Evolutionary conservation across 495 filamentous ascomycete genomes (phyloP), one percentile per base, ranked within the genome.

Genomic region (Aspergillus asperescens): DNA sequence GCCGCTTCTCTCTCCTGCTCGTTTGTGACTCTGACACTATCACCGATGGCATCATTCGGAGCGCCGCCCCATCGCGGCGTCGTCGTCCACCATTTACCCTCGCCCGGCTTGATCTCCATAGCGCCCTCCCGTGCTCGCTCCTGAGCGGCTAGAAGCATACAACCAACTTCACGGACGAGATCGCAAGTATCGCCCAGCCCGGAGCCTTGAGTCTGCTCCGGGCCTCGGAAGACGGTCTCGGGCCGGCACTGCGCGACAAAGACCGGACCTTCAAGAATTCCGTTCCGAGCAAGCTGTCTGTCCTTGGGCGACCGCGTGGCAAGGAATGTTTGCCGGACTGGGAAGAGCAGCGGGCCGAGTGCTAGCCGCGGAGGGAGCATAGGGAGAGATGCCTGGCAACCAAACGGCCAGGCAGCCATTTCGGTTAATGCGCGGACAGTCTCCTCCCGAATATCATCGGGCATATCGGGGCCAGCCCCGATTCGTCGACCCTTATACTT

Each of bases 1-100:
- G 44, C 44, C 6, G 44, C 44, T 4, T 52, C 27, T 35, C 54
- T 63, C 13, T 57, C 61, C 8, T 67, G 65, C 22, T 57, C 56
- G 16, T 50, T 55, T 13, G 19, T 65, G 42, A 63, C 51, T 41
- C 59, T 65, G 16, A 62, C 65, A 48, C 68, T 62, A 54, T 79
- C 77, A 4, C 77, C 69, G 54, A 85, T 78, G 39, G 81, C 79
- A 16, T 84, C 83, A 46, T 84, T 82, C 31, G 79, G 67, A 9
- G 84, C 83, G 31, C 86, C 87, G 40, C 90, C 90, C 81, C 89
- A 95, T 18, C 90, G 78, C 24, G 80, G 83, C 50, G 67, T 74
- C 20, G 70, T 81, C 3, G 84, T 81, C 88, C 89, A 96, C 89
- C 90, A 96, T 54, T 84, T 78, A 3, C 81, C 84, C 48, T 89